Evolutionary conservation across 2,329 filamentous ascomycete species (phyloP), one percentile per base, ranked within the genome.

Genomic region (Fusarium illudens): DNA sequence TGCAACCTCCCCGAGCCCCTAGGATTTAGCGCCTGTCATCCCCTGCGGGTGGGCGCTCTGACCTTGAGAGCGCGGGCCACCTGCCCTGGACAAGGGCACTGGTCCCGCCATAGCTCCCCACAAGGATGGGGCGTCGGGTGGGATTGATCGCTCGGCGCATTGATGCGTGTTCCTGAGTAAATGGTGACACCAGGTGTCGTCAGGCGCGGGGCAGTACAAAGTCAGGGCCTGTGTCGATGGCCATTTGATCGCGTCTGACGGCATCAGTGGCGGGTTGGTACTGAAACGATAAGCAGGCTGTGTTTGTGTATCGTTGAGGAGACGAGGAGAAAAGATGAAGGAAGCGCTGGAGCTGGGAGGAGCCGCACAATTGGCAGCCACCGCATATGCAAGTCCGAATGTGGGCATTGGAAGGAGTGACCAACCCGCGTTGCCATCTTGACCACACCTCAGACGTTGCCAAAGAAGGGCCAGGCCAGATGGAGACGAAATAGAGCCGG

Each of bases 41-140:
- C 55, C 57, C 49, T 34, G 39, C 46, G 57, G 56, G 30, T 56
- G 57, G 52, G 34, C 51, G 63, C 63, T 60, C 48, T 65, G 59
- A 34, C 37, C 29, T 55, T 33, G 27, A 32, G 50, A 61, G 56
- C 63, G 58, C 56, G 64, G 62, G 46, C 62, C 58, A 71, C 20
- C 32, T 60, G 44, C 62, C 57, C 49, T 63, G 30, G 39, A 13
- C 65, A 29, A 33, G 15, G 19, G 39, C 22, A 27, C 20, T 20
- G 34, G 60, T 62, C 71, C 71, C 71, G 69, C 67, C 59, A 70
- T 65, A 73, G 71, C 71, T 73, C 64, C 62, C 71, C 71, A 65
- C 61, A 42, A 51, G 56, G 60, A 70, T 67, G 67, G 69, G 56
- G 56, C 61, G 50, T 55, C 55, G 64, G 37, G 53, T 56, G 56